Evolutionary conservation across 1,284 basidiomycete species (phyloP), one percentile per base, ranked within the genome.

Genomic region (Ustilago cynodontis): DNA sequence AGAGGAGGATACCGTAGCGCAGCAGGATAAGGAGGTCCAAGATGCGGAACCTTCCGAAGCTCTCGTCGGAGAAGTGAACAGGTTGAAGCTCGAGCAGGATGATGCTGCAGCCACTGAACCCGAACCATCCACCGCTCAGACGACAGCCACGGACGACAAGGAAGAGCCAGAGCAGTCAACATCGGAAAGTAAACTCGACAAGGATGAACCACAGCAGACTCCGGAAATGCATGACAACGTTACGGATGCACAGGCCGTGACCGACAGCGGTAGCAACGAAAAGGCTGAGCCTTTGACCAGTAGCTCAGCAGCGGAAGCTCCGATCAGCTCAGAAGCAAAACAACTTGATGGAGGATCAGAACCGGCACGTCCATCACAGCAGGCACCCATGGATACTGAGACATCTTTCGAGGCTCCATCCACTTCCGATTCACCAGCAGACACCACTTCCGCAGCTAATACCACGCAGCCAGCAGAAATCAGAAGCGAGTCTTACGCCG

Each of bases 51-150:
- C 59, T 31, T n/a, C 16, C 7, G 56, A 63, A 5, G 28, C 20
- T 29, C 51, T 68, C 14, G 49, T 26, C 16, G 50, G 47, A 3
- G 49, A 58, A 14, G 55, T 62, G 18, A 59, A 59, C 26, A 68
- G 59, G 49, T 55, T 68, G 7, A 43, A 24, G 24, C 39, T 68
- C 22, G 49, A n/a, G 9, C 51, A 31, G 29, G 1, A 43, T 6
- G 41, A 58, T 16, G 4, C 49, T 16, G 9, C 56, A 2, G 41
- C 2, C 31, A 50, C 20, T 54, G 51, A 41, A 16, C 20, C 43
- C 55, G 50, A 53, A 29, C 3, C 33, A 18, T 35, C 59, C 8
- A 22, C 3, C 45, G 26, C 54, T 9, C 35, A 43, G 14, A n/a
- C 29, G 20, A 35, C 26, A 33, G 43, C 39, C 28, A 20, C n/a